phyloP scores from a whole-genome alignment of 345 rosid species.

The Iberis pinnata region DNA sequence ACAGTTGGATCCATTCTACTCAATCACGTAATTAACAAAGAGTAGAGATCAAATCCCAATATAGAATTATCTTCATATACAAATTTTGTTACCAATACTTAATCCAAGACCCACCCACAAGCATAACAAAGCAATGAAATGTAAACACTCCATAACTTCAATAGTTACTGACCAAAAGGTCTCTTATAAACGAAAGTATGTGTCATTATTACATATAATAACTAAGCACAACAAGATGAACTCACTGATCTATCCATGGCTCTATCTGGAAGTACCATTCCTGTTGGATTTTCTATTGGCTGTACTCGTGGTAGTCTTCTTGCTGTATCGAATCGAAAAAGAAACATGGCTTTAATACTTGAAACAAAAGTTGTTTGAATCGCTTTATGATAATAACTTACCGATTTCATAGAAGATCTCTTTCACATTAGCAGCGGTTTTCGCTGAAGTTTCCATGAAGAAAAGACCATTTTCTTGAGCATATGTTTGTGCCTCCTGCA shows the following conservation, averaged over 20 bases:
- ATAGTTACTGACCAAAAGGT: constrained; percentile 17
- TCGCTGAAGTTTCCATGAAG: constrained; percentile 97
- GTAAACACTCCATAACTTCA: constrained; percentile 12
- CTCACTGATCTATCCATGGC: constrained; percentile 55
- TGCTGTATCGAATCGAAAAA: constrained; percentile 40
- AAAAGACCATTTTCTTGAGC: constrained; percentile 84
- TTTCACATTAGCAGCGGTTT: constrained; percentile 83
- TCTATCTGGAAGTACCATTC: constrained; percentile 85
- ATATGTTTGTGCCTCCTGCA: constrained; percentile 82
- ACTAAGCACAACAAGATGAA: constrained; percentile 78
- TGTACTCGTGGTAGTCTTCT: constrained; percentile 79
- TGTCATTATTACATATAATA: constrained; percentile 22
- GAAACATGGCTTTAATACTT: not conserved
- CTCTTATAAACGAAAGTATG: not conserved
- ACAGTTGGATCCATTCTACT: not conserved
- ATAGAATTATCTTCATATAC: constrained; percentile 12
- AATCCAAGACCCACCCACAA: too few species aligned
- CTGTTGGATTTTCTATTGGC: constrained; percentile 72
- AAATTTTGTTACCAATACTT: not conserved
- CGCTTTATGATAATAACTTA: constrained; percentile 11
- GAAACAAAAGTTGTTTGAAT: not conserved
- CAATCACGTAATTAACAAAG: not conserved
- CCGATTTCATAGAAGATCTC: constrained; percentile 91
- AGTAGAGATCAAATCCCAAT: too few species aligned
- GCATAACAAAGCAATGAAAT: constrained; percentile 10